These are phyloP conservation scores for Rhinocladiella mackenziei DNA, from an alignment of 2,329 filamentous ascomycete species.

Conservation along the genomic window DNA sequence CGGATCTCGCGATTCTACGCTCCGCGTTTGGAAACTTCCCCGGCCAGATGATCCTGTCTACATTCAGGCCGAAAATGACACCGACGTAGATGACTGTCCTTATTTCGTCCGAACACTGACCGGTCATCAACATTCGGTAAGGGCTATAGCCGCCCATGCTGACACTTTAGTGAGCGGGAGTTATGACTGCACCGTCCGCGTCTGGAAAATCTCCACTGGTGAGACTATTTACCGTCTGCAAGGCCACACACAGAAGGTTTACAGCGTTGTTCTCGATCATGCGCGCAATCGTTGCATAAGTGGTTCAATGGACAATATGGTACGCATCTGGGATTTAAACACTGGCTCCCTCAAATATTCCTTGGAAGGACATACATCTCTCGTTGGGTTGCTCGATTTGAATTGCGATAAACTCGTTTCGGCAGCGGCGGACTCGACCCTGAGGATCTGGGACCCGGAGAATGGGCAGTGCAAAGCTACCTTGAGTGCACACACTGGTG, in stretches of 20 bases:
- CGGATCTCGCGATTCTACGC: conserved; percentile 87
- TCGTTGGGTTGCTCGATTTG: conserved; percentile 87
- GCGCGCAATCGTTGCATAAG: conserved; percentile 93
- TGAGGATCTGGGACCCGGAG: conserved; percentile 96
- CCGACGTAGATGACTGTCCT: conserved; percentile 72
- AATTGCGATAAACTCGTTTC: conserved; percentile 87
- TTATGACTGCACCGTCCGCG: conserved; percentile 90
- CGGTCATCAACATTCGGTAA: conserved; percentile 89
- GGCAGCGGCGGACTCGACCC: conserved; percentile 88
- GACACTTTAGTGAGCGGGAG: conserved; percentile 97
- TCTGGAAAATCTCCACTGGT: conserved; percentile 96
- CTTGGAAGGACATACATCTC: conserved; percentile 84
- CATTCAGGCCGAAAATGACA: conserved; percentile 73
- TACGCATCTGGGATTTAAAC: conserved; percentile 95
- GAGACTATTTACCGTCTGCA: conserved; percentile 78
- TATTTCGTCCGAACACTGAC: conserved; percentile 86
- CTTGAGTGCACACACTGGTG: conserved; percentile 88
- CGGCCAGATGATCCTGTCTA: conserved; percentile 72
- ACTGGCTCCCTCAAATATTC: conserved; percentile 82
- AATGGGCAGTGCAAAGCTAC: conserved; percentile 85
- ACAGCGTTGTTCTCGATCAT: conserved; percentile 91
- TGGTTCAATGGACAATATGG: conserved; percentile 95
- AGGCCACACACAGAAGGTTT: conserved; percentile 89
- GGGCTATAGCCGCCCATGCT: conserved; percentile 89
- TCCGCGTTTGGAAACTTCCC: conserved; percentile 91